These are phyloP conservation scores for Suhomyces anneliseae DNA, from an alignment of 1,139 yeast species.

Conservation along the genomic window DNA sequence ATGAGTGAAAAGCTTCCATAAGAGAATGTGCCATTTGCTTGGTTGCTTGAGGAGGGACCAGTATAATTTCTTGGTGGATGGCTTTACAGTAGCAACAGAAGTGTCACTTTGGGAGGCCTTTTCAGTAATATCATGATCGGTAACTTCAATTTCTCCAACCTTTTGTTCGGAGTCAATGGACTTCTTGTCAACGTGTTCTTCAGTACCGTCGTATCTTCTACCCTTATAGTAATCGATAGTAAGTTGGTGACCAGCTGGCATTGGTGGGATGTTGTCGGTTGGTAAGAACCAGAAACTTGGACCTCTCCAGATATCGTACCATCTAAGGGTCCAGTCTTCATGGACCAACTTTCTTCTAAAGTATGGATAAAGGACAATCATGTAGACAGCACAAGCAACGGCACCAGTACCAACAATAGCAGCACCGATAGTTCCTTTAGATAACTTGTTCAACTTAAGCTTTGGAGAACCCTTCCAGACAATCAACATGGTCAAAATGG, in stretches of 20 bases:
- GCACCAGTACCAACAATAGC: conserved; percentile 65
- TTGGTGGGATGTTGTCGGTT: conserved; percentile 62
- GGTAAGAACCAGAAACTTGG: conserved; percentile 58
- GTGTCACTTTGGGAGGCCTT: conserved; percentile 10
- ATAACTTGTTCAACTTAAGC: conserved; percentile 52
- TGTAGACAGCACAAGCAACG: conserved; percentile 52
- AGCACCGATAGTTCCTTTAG: conserved; percentile 51
- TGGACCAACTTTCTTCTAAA: conserved; percentile 59
- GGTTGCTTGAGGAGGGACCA: conserved; percentile 46
- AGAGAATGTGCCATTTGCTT: conserved; percentile 51
- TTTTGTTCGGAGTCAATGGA: conserved; percentile 9
- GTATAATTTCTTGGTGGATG: conserved; percentile 46
- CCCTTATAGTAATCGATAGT: conserved; percentile 68
- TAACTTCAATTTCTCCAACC: conserved; percentile 7
- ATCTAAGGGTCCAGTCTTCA: conserved; percentile 67
- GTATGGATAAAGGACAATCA: conserved; percentile 59
- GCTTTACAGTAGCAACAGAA: conserved; percentile 11
- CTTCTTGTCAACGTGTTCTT: conserved; percentile 12
- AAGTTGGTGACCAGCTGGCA: conserved; percentile 57
- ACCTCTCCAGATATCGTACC: conserved; percentile 58
- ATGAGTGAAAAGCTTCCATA: conserved; percentile 52
- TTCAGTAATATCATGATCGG: conserved; percentile 12
- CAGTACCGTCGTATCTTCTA: conserved; percentile 43
- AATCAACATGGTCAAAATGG: conserved; percentile 60
- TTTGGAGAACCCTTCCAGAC: conserved; percentile 77